These are phyloP conservation scores for Ramalina intermedia DNA, from an alignment of 495 filamentous ascomycete genomes.

Conservation along the genomic window DNA sequence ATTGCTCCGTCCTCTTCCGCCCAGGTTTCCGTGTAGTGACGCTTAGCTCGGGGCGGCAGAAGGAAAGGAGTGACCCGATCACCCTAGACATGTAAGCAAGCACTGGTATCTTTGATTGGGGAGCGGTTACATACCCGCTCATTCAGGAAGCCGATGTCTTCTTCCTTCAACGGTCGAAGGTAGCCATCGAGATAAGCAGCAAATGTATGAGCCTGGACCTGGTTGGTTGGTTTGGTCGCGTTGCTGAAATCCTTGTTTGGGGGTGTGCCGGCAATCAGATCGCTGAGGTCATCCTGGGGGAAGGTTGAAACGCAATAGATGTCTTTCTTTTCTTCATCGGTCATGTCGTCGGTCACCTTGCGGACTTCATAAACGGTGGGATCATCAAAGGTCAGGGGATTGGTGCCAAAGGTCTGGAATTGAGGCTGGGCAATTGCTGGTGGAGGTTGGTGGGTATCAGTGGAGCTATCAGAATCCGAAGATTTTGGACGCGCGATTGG, in stretches of 20 bases:
- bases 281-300: conserved; percentile 60
- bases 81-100: conserved; percentile 33
- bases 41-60: conserved; percentile 73
- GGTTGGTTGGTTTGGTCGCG: conserved; percentile 71
- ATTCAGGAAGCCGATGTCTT: conserved; percentile 85
- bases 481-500: conserved; percentile 38
- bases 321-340: conserved; percentile 64
- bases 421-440: conserved; percentile 62
- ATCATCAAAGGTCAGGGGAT: conserved; percentile 83
- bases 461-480: conserved; percentile 43
- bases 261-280: conserved; percentile 74
- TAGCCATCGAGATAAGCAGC: conserved; percentile 77
- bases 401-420: conserved; percentile 73
- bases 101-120: conserved; percentile 4
- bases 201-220: conserved; percentile 85
- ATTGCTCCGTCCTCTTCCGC: conserved; percentile 77
- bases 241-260: conserved; percentile 93
- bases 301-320: conserved; percentile 80
- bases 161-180: conserved; percentile 79
- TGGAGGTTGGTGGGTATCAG: conserved; percentile 57
- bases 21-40: conserved; percentile 80
- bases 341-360: conserved; percentile 53
- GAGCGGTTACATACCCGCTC: conserved; percentile 42
- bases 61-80: conserved; percentile 72
- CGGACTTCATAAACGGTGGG: conserved; percentile 91